These are phyloP conservation scores for Candida pini DNA, from an alignment of 805 yeast species.

Conservation along the genomic window DNA sequence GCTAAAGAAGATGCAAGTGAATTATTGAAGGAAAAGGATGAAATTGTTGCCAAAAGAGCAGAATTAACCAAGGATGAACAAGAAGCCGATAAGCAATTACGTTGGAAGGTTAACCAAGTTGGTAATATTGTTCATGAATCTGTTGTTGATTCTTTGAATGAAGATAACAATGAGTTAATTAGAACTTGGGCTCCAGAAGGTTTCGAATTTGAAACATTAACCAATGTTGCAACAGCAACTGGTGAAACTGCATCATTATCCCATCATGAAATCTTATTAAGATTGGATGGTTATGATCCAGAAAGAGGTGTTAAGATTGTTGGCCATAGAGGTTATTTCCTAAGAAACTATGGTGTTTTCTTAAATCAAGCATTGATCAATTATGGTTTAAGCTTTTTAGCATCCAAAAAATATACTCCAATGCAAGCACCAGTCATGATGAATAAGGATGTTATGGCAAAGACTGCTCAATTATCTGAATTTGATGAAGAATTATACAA, in stretches of 20 bases:
- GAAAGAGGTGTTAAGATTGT: slow-evolving; percentile 97
- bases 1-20: slow-evolving; percentile 92
- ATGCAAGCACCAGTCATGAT: slow-evolving; percentile 99
- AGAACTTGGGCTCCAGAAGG: slow-evolving; percentile 85
- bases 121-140: slow-evolving; percentile 94
- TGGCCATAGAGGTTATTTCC: slow-evolving; percentile 97
- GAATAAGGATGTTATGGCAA: slow-evolving; percentile 99
- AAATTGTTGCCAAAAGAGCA: slow-evolving; percentile 64
- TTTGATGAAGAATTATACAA: slow-evolving; percentile 98
- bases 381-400: slow-evolving; percentile 85
- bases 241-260: slow-evolving; percentile 74
- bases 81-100: slow-evolving; percentile 69
- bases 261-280: slow-evolving; percentile 90
- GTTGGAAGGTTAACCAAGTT: slow-evolving; percentile 77
- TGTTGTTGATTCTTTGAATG: slow-evolving; percentile 82
- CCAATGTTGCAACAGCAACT: slow-evolving; percentile 68
- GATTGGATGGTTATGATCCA: slow-evolving; percentile 97
- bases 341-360: slow-evolving; percentile 93
- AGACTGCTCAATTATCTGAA: slow-evolving; percentile 96
- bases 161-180: slow-evolving; percentile 84
- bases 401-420: slow-evolving; percentile 70
- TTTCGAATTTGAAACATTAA: slow-evolving; percentile 41
- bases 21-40: slow-evolving; percentile 75
- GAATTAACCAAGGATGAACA: slow-evolving; percentile 62
- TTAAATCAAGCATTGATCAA: slow-evolving; percentile 96